A percentile compares a stretch with the other conserved stretches of the same genome.
phyloP scores from a whole-genome alignment of 2,329 filamentous ascomycete species.

The Pestalotiopsis fici region DNA sequence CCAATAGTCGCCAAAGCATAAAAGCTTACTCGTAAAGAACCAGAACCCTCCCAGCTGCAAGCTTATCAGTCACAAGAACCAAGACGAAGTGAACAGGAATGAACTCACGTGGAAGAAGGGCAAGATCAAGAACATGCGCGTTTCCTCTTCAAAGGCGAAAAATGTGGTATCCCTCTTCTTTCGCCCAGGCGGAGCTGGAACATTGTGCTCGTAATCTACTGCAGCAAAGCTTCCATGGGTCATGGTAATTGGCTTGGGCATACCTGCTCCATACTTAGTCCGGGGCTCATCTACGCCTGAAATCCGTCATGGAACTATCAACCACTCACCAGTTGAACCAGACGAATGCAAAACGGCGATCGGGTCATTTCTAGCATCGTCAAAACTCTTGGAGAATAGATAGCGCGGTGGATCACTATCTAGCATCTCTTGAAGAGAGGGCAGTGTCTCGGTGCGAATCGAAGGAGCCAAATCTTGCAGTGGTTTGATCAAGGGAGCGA shows the following conservation, averaged over 20 bases:
- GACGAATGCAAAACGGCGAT: slow-evolving; percentile 15
- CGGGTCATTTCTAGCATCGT: slow-evolving; percentile 12
- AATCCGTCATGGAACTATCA: too few species aligned
- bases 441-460: background rate
- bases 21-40: slow-evolving; percentile 9
- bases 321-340: slow-evolving; percentile 14
- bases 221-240: slow-evolving; percentile 13
- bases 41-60: slow-evolving; percentile 8
- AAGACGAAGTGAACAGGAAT: background rate
- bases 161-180: slow-evolving; percentile 11
- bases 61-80: background rate
- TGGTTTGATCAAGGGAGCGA: background rate
- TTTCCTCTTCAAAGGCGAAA: slow-evolving; percentile 11
- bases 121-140: slow-evolving; percentile 11
- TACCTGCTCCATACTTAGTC: background rate
- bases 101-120: slow-evolving; percentile 17
- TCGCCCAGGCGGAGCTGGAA: slow-evolving; percentile 11
- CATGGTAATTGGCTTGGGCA: slow-evolving; percentile 15
- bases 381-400: slow-evolving; percentile 9
- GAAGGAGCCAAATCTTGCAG: background rate
- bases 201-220: slow-evolving; percentile 10
- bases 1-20: background rate
- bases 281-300: too few species aligned
- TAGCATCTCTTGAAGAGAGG: slow-evolving; percentile 4
- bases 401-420: background rate